phyloP scores from a whole-genome alignment of 352 stramenopile genomes.

The Blastocystis sp. region DNA sequence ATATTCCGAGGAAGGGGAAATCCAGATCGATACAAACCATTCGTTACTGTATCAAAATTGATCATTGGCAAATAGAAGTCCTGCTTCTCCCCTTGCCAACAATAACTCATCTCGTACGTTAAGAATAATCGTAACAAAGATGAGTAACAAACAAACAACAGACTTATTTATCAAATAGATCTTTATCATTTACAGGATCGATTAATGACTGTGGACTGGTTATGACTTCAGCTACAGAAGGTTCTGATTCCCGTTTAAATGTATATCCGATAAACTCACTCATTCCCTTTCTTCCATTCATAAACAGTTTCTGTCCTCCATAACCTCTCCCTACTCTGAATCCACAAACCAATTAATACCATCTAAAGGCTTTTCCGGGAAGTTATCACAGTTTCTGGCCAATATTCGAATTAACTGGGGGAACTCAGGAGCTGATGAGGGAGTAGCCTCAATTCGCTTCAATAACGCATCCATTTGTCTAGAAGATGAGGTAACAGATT shows the following conservation, averaged over 20 bases:
- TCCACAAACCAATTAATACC: slow-evolving; percentile 66
- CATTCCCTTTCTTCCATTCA: slow-evolving; percentile 50
- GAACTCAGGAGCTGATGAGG: slow-evolving; percentile 73
- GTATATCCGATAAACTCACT: slow-evolving; percentile 80
- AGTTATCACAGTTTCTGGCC: slow-evolving; percentile 93
- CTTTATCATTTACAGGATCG: not conserved
- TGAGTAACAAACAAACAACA: not conserved
- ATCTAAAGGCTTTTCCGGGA: slow-evolving; percentile 74
- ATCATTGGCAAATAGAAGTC: not conserved
- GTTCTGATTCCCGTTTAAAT: slow-evolving; percentile 72
- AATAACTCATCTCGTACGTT: not conserved
- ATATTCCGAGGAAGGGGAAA: not conserved
- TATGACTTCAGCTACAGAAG: not conserved
- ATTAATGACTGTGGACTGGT: not conserved
- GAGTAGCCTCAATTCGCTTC: slow-evolving; percentile 66
- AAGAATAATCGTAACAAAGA: not conserved
- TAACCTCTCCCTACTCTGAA: slow-evolving; percentile 31
- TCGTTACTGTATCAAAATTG: not conserved
- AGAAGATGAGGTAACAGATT: no score
- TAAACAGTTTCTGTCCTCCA: slow-evolving; percentile 35
- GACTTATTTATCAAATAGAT: not conserved
- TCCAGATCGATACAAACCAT: not conserved
- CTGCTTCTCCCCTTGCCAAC: not conserved
- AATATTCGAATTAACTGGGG: slow-evolving; percentile 80
- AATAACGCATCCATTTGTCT: slow-evolving; percentile 36